Base-by-base conservation (phyloP, 305 asterid genomes). In the Fraxinus platypoda region DNA sequence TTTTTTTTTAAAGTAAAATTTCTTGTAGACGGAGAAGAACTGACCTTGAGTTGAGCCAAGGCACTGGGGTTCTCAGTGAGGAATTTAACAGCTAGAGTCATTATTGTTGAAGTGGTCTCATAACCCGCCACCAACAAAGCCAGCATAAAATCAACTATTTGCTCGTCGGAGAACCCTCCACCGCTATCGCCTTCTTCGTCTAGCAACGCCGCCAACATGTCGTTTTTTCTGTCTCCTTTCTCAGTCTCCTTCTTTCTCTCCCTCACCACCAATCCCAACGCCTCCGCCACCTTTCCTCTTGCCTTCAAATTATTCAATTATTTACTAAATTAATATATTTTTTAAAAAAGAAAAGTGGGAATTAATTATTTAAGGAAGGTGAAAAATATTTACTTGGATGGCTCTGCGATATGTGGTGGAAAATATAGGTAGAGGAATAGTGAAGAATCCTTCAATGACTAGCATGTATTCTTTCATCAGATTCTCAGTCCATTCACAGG, bases 391-490 rank as follows among this genome's bases (percentile, higher is more conserved):
- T 91, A 95, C 98, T 81, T 92, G 91, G 49, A 94, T 95, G 54
- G 99, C 99, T 84, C 94, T 90, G 75, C 97, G 86, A 62, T 95
- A 95, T 17, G 99, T 94, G 90, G 92, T 31, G 75, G 95, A 95
- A 88, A 95, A 88, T 26, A 93, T 8, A 41, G 97, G 94, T 19
- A 90, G 86, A 81, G 99, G 98, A 37, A 95, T 88, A 57, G 93
- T 78, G 91, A 95, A 95, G 84, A 95, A 95, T 78, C 99, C 99
- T 87, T 95, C 99, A 84, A 95, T 95, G 9, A 95, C 96, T 52
- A 94, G 94, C 98, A 95, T 91, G 87, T 95, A 95, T 89, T 95
- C 99, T 78, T 94, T 93, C 99, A 94, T 95, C 34, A 95, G 89
- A 25, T 92, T 91, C 84, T 92, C 97, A 8, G 98, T 94, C 98